phyloP scores from a whole-genome alignment of 805 yeast species.

The Yarrowia osloensis region DNA sequence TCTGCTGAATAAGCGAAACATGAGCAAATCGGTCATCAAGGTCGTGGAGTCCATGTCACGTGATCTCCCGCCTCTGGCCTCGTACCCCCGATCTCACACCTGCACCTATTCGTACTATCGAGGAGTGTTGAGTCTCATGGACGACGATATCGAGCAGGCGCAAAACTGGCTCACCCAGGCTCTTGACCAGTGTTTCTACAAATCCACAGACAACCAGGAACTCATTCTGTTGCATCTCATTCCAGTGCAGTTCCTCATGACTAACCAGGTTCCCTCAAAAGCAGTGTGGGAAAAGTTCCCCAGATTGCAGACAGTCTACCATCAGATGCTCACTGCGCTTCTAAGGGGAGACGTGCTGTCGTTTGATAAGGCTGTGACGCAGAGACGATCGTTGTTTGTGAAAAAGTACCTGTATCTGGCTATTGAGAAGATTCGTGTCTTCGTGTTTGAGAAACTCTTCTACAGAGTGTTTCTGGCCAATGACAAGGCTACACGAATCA shows the following conservation, averaged over 20 bases:
- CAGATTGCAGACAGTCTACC: conserved; percentile 47
- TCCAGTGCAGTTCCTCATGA: conserved; percentile 51
- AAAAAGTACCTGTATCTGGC: conserved; percentile 62
- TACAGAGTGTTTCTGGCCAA: conserved; percentile 44
- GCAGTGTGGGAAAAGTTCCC: conserved; percentile 49
- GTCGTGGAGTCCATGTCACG: conserved; percentile 58
- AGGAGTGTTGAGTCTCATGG: conserved; percentile 66
- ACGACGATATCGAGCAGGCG: conserved; percentile 57
- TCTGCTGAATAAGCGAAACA: conserved; percentile 61
- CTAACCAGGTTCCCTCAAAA: conserved; percentile 50
- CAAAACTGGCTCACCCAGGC: conserved; percentile 57
- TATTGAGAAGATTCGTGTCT: conserved; percentile 53
- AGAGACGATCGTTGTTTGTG: conserved; percentile 55
- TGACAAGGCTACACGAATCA: conserved; percentile 42
- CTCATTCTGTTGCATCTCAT: conserved; percentile 58
- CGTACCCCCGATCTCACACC: conserved; percentile 53
- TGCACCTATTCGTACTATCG: conserved; percentile 68
- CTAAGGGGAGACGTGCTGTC: conserved; percentile 56
- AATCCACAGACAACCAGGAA: conserved; percentile 44
- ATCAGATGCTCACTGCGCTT: conserved; percentile 53
- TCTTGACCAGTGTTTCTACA: conserved; percentile 42
- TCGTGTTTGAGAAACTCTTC: conserved; percentile 55
- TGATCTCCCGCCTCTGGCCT: conserved; percentile 54
- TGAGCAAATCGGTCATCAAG: conserved; percentile 72
- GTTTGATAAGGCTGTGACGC: conserved; percentile 51